phyloP scores from a whole-genome alignment of 208 protist species.

The Leishmania mexicana region DNA sequence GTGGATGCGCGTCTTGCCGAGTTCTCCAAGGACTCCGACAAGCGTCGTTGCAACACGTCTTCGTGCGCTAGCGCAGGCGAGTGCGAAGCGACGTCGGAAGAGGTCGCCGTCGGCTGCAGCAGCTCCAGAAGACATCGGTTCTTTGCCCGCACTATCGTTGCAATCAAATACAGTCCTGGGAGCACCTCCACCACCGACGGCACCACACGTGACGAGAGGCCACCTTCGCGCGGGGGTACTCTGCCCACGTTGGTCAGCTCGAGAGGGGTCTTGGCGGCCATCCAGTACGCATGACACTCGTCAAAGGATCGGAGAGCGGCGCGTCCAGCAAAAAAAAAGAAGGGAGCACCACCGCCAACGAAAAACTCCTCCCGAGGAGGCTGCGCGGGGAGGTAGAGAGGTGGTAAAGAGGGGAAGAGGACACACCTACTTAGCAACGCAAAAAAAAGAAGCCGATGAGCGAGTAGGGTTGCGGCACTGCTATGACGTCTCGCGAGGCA shows the following conservation, averaged over 20 bases:
- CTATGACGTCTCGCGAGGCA: not conserved
- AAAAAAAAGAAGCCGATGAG: not conserved
- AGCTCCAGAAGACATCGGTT: conserved; percentile 71
- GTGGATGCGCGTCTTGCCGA: not conserved
- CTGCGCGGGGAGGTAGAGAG: not conserved
- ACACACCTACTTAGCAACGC: not conserved
- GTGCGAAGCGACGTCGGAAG: not conserved
- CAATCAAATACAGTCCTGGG: conserved; percentile 60
- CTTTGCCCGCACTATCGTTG: conserved; percentile 40
- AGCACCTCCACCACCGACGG: conserved; percentile 48
- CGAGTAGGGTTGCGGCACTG: not conserved
- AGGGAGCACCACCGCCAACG: no score
- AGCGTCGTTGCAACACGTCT: conserved; percentile 1
- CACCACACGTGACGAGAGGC: not conserved
- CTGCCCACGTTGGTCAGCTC: conserved; percentile 17
- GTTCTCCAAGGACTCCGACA: not conserved
- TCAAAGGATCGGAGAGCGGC: not conserved
- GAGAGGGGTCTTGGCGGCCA: conserved; percentile 15
- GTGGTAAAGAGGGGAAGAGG: not conserved
- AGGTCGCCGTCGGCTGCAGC: conserved; percentile 19
- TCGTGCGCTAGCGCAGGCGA: conserved; percentile 1
- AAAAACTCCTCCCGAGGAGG: not conserved
- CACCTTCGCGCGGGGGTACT: conserved; percentile 18
- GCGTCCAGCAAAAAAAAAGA: not conserved
- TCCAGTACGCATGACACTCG: not conserved